Conservation (phyloP, 108 stramenopile species). For the Skeletonema grethae region DNA sequence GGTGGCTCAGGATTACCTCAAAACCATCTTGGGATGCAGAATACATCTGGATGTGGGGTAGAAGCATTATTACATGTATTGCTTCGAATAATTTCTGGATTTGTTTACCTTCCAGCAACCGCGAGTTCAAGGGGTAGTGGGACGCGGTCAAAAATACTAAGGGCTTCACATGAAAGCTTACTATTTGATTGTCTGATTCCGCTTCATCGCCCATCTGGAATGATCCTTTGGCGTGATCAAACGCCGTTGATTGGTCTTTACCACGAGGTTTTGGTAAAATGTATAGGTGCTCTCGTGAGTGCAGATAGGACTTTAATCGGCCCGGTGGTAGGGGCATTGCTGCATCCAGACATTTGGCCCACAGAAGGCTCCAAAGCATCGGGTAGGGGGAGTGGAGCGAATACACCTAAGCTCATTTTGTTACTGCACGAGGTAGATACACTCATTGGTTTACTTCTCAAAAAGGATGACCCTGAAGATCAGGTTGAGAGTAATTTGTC, state of each 20-base stretch:
- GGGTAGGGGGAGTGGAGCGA: conserved; percentile 30
- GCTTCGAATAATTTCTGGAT: conserved; percentile 59
- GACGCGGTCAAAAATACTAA: conserved; percentile 16
- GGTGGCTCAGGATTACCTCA: conserved; percentile 17
- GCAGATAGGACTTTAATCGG: conserved; percentile 46
- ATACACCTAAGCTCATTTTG: conserved; percentile 81
- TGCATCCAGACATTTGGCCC: conserved; percentile 80
- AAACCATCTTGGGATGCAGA: conserved; percentile 58
- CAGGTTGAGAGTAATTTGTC: conserved; percentile 6
- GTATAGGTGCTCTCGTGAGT: conserved; percentile 59
- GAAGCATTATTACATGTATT: conserved; percentile 58
- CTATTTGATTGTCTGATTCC: conserved; percentile 71
- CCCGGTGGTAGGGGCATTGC: conserved; percentile 48
- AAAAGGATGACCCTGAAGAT: conserved; percentile 16
- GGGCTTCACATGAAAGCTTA: conserved; percentile 52
- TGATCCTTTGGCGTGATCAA: conserved; percentile 90
- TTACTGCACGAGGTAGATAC: conserved; percentile 85
- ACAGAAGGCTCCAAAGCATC: conserved; percentile 19
- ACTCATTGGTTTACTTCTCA: conserved; percentile 53
- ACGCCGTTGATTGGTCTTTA: conserved; percentile 73
- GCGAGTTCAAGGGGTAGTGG: background rate
- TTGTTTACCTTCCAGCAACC: conserved; percentile 11
- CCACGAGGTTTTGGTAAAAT: conserved; percentile 77
- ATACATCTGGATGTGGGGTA: conserved; percentile 70
- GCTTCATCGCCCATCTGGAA: conserved; percentile 75